These are phyloP conservation scores for Ceratonia siliqua DNA, from an alignment of 306 rosid genomes.

Conservation along the genomic window DNA sequence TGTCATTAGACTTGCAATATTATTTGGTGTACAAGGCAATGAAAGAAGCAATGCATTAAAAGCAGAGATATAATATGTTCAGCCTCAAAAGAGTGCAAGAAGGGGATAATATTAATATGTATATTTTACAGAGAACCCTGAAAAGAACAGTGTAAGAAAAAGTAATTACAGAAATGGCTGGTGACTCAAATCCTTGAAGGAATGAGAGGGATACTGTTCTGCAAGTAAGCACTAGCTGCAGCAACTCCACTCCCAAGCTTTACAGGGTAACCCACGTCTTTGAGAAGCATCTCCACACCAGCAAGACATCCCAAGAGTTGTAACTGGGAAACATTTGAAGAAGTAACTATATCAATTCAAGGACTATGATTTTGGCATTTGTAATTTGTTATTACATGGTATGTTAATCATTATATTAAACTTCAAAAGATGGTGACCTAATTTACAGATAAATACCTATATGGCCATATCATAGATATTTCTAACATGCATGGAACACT, in stretches of 20 bases:
- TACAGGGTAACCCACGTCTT: slow-evolving; percentile 92
- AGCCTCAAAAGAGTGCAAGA: slow-evolving; percentile 54
- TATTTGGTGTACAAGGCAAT: slow-evolving; percentile 20
- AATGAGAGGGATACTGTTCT: slow-evolving; percentile 79
- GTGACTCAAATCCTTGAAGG: slow-evolving; percentile 81
- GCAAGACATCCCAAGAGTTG: slow-evolving; percentile 97
- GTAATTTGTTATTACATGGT: not conserved
- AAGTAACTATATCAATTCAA: slow-evolving; percentile 4
- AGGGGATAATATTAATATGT: slow-evolving; percentile 36
- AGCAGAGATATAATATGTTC: slow-evolving; percentile 38
- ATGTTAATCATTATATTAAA: not conserved
- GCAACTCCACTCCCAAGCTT: slow-evolving; percentile 96
- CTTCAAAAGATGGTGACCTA: not conserved
- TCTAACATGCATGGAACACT: too few relatives aligned
- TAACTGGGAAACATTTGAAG: slow-evolving; percentile 54
- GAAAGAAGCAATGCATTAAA: slow-evolving; percentile 36
- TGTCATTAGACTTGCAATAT: not conserved
- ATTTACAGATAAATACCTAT: too few relatives aligned
- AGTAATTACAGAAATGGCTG: slow-evolving; percentile 37
- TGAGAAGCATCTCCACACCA: slow-evolving; percentile 98
- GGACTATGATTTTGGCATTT: not conserved
- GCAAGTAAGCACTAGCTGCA: slow-evolving; percentile 87
- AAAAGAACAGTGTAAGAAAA: not conserved
- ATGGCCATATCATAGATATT: too few relatives aligned
- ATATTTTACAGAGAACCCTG: slow-evolving; percentile 51